Percentiles rank a stretch among this genome's conserved stretches.
phyloP scores from a whole-genome alignment of 768 basidiomycete genomes.

The Cyathus striatus region DNA sequence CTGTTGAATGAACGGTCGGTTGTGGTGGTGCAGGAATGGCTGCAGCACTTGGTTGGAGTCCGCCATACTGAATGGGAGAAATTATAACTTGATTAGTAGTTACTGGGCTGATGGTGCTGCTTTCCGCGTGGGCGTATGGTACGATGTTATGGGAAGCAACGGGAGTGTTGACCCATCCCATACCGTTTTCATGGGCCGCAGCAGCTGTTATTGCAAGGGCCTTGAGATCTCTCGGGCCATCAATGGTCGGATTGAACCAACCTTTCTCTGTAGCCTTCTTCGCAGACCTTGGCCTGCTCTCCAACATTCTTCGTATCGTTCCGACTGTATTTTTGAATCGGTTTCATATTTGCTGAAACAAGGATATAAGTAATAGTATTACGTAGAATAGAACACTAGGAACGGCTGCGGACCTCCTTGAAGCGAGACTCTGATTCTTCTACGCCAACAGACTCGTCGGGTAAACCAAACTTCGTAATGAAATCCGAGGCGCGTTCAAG shows the following conservation, averaged over 20 bases:
- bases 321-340: slow-evolving; percentile 73
- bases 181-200: slow-evolving; percentile 12
- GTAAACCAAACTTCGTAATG: slow-evolving; percentile 52
- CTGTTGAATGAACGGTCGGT: slow-evolving; percentile 12
- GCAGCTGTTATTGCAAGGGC: too few species aligned
- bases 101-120: slow-evolving; percentile 28
- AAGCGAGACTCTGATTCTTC: slow-evolving; percentile 58
- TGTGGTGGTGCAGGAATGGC: slow-evolving; percentile 17
- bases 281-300: slow-evolving; percentile 47
- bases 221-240: background rate
- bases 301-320: slow-evolving; percentile 50
- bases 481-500: slow-evolving; percentile 59
- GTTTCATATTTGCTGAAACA: slow-evolving; percentile 60
- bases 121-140: slow-evolving; percentile 34
- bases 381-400: slow-evolving; percentile 1
- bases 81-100: slow-evolving; percentile 22
- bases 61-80: slow-evolving; percentile 36
- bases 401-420: slow-evolving; percentile 43
- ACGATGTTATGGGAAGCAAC: slow-evolving; percentile 28
- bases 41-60: slow-evolving; percentile 27
- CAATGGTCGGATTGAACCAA: too few species aligned
- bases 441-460: slow-evolving; percentile 45
- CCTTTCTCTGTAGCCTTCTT: slow-evolving; percentile 51
- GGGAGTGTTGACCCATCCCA: slow-evolving; percentile 24
- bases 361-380: slow-evolving; percentile 9